Evolutionary conservation across 768 basidiomycete genomes (phyloP).

Genomic region (Suillus variegatus): DNA sequence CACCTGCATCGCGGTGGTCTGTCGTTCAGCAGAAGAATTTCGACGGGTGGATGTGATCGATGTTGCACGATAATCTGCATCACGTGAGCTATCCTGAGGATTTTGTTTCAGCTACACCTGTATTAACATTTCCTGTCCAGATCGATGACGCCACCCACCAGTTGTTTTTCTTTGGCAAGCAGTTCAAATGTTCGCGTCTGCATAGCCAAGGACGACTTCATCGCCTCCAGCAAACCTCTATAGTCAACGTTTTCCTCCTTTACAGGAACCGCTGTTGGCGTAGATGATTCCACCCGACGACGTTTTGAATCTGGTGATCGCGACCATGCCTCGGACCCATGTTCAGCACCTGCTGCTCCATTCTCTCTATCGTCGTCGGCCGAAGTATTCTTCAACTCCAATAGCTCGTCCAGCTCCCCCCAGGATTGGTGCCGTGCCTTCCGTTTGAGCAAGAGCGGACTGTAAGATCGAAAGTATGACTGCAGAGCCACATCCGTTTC

Average conservation of each 20-base stretch:
- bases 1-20: neutral
- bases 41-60: constrained; percentile 14
- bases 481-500: constrained; percentile 30
- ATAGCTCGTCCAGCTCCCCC: neutral
- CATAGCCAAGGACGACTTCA: constrained; percentile 51
- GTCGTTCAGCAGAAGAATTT: constrained; percentile 15
- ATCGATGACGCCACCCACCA: constrained; percentile 32
- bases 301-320: constrained; percentile 16
- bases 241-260: constrained; percentile 25
- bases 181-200: constrained; percentile 45
- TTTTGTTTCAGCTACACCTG: constrained; percentile 18
- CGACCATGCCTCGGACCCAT: neutral
- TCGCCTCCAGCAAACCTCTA: constrained; percentile 40
- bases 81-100: constrained; percentile 17
- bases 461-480: constrained; percentile 15
- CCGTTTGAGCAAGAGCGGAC: constrained; percentile 17
- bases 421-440: neutral
- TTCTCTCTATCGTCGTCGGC: neutral
- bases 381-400: neutral
- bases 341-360: neutral
- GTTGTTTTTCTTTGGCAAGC: constrained; percentile 48
- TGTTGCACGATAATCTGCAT: constrained; percentile 11
- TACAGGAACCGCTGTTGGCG: constrained; percentile 13
- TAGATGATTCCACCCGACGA: constrained; percentile 15
- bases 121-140: neutral